Percentiles rank a stretch among this genome's conserved stretches.
phyloP scores from a whole-genome alignment of 106 monocot genomes.

The Hemerocallis citrina region DNA sequence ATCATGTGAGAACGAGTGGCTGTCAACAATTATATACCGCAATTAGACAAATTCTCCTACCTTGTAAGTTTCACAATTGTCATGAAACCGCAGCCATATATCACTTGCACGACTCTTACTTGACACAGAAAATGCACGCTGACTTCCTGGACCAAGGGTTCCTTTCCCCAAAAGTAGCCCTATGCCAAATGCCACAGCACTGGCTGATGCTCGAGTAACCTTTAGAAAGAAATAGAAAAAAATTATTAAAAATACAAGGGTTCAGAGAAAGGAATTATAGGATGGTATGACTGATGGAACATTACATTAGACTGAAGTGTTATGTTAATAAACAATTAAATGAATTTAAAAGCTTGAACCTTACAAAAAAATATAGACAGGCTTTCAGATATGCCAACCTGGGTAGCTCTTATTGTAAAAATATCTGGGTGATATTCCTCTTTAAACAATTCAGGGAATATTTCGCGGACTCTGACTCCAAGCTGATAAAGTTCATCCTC shows the following conservation, averaged over 20 bases:
- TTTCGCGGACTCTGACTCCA: slow-evolving; percentile 49
- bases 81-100: slow-evolving; percentile 61
- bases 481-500: slow-evolving; percentile 58
- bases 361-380: background rate
- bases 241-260: no score
- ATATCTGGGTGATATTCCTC: slow-evolving; percentile 69
- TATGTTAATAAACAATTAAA: no score
- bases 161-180: slow-evolving; percentile 83
- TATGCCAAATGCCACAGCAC: slow-evolving; percentile 92
- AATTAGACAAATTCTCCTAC: slow-evolving; percentile 18
- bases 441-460: slow-evolving; percentile 46
- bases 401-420: slow-evolving; percentile 62
- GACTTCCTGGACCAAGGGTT: slow-evolving; percentile 52
- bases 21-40: no score
- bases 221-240: slow-evolving; percentile 15
- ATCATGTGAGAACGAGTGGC: no score
- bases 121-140: slow-evolving; percentile 86
- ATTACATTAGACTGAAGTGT: no score
- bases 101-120: slow-evolving; percentile 92
- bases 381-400: slow-evolving; percentile 28
- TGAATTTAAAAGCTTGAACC: no score
- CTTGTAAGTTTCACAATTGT: slow-evolving; percentile 84
- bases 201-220: slow-evolving; percentile 91
- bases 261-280: no score
- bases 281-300: no score